phyloP scores from a whole-genome alignment of 1,284 basidiomycete genomes.

The Lentinula novae-zelandiae region DNA sequence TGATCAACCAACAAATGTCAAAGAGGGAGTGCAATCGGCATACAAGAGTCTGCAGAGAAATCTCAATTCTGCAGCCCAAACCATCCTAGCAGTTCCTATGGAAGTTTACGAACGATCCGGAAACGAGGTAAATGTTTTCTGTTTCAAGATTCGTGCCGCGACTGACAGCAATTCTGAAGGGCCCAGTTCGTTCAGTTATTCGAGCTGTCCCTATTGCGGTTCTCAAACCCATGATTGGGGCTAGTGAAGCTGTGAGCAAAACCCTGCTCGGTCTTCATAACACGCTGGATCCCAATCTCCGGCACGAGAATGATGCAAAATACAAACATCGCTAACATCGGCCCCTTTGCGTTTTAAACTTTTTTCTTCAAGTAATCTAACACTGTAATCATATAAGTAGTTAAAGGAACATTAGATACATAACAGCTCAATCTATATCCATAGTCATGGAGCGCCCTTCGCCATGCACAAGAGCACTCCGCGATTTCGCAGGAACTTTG shows the following conservation, averaged over 20 bases:
- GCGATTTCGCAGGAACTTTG: slow-evolving; percentile 65
- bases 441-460: slow-evolving; percentile 80
- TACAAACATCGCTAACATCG: slow-evolving; percentile 67
- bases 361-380: not conserved
- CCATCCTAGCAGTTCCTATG: slow-evolving; percentile 98
- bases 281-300: slow-evolving; percentile 77
- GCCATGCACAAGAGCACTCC: slow-evolving; percentile 72
- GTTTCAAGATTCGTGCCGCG: slow-evolving; percentile 1
- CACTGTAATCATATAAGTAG: slow-evolving; percentile 9
- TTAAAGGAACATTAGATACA: not conserved
- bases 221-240: slow-evolving; percentile 94
- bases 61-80: slow-evolving; percentile 92
- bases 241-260: slow-evolving; percentile 83
- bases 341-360: not conserved
- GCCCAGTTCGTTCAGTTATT: slow-evolving; percentile 87
- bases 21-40: slow-evolving; percentile 87
- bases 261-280: slow-evolving; percentile 92
- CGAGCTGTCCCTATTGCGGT: slow-evolving; percentile 97
- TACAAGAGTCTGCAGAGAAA: slow-evolving; percentile 84
- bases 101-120: slow-evolving; percentile 94
- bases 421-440: slow-evolving; percentile 61
- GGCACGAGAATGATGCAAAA: slow-evolving; percentile 81
- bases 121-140: slow-evolving; percentile 62
- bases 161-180: slow-evolving; percentile 42
- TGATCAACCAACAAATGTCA: slow-evolving; percentile 80